A percentile compares a stretch with the other conserved stretches of the same genome.
Evolutionary conservation across 306 rosid species (phyloP).

Genomic region (Glycine tomentella): DNA sequence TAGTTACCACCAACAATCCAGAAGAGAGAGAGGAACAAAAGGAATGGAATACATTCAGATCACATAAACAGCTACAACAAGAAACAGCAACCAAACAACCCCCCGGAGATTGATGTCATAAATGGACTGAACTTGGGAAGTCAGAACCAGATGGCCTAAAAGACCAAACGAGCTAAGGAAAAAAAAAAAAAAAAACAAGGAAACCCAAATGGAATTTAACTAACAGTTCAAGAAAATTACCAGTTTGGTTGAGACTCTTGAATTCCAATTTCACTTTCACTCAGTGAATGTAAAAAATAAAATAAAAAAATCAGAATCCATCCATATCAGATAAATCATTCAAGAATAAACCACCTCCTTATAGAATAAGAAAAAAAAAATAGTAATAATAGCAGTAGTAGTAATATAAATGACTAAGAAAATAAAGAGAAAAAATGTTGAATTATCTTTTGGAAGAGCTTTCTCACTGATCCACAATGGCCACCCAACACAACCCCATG

Average conservation of each 20-base stretch:
- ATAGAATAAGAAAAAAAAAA: background rate
- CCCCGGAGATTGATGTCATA: conserved; percentile 54
- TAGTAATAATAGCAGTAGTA: no score
- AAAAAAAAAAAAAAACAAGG: background rate
- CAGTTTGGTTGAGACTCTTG: conserved; percentile 52
- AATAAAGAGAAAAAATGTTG: conserved; percentile 17
- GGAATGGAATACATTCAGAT: conserved; percentile 63
- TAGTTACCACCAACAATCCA: conserved; percentile 43
- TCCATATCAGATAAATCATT: background rate
- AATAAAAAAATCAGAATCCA: conserved; percentile 31
- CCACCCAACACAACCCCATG: conserved; percentile 49
- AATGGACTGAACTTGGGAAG: conserved; percentile 47
- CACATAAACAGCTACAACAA: conserved; percentile 52
- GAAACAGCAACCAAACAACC: conserved; percentile 53
- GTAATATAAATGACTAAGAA: background rate
- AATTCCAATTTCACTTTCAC: conserved; percentile 40
- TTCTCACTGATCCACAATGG: conserved; percentile 52
- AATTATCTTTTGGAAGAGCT: conserved; percentile 51
- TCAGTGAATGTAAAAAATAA: conserved; percentile 25
- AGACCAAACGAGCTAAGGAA: conserved; percentile 22
- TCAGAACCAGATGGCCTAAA: conserved; percentile 44
- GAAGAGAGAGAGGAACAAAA: conserved; percentile 29
- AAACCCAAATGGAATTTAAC: conserved; percentile 47
- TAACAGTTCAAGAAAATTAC: conserved; percentile 52
- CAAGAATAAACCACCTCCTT: background rate